Evolutionary conservation across 768 basidiomycete species (phyloP).

Genomic region (Phlebiopsis flavidoalba): DNA sequence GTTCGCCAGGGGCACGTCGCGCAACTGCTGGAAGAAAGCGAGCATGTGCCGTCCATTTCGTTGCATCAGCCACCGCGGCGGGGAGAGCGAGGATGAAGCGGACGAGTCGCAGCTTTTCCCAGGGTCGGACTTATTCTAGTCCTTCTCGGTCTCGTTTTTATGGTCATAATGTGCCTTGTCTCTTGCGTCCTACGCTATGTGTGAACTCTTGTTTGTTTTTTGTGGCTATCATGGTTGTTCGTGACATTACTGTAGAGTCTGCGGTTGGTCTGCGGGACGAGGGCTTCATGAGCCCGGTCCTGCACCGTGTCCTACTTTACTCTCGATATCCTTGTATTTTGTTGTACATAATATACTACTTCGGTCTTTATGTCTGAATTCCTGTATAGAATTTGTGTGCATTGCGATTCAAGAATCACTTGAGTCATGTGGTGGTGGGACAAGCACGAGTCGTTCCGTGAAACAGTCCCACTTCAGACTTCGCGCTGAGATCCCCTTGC

Average conservation of each 20-base stretch:
- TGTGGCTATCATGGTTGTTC: background rate
- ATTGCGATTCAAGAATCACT: background rate
- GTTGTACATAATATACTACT: background rate
- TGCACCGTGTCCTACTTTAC: constrained; percentile 1
- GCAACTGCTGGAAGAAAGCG: background rate
- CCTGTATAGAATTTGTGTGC: background rate
- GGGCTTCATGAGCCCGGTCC: background rate
- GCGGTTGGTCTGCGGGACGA: background rate
- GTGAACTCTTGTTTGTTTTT: background rate
- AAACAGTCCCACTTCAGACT: background rate
- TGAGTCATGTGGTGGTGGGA: background rate
- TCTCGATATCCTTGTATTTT: background rate
- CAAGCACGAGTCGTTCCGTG: background rate
- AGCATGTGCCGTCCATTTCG: constrained; percentile 3
- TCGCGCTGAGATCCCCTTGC: background rate
- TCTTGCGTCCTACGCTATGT: background rate
- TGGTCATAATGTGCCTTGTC: background rate
- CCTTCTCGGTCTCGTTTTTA: background rate
- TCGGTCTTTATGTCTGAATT: background rate
- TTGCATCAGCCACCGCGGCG: constrained; percentile 1
- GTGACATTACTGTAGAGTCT: background rate
- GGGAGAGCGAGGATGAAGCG: constrained; percentile 18
- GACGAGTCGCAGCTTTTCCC: constrained; percentile 35
- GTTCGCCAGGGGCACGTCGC: constrained; percentile 5
- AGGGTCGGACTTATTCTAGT: constrained; percentile 37